These are phyloP conservation scores for Zalaria sp. DNA, from an alignment of 2,329 filamentous ascomycete species.

Conservation along the genomic window DNA sequence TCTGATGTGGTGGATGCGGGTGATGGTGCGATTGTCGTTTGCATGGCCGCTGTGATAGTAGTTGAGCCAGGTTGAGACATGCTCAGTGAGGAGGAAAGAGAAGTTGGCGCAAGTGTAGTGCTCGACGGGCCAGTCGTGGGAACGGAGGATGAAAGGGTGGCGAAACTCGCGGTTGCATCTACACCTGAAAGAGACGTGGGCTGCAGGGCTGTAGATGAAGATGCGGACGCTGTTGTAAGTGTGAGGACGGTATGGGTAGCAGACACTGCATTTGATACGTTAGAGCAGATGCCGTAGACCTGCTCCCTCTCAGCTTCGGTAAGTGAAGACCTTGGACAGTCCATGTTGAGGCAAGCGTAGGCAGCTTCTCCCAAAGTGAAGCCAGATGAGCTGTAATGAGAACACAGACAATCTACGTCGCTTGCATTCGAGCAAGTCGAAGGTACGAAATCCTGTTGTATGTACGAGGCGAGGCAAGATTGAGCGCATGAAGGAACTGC, in stretches of 20 bases:
- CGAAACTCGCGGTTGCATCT: background rate
- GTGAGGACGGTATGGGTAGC: slow-evolving; percentile 14
- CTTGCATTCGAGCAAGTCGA: slow-evolving; percentile 6
- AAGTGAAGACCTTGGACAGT: slow-evolving; percentile 7
- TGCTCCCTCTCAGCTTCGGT: slow-evolving; percentile 2
- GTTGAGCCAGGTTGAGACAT: background rate
- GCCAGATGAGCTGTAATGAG: slow-evolving; percentile 15
- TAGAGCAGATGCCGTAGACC: slow-evolving; percentile 15
- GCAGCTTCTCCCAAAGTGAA: slow-evolving; percentile 19
- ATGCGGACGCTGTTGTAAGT: slow-evolving; percentile 6
- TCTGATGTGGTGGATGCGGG: slow-evolving; percentile 1
- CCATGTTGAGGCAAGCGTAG: slow-evolving; percentile 5
- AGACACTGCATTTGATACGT: slow-evolving; percentile 9
- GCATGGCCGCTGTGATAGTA: background rate
- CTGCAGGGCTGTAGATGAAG: background rate
- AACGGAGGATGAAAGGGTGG: background rate
- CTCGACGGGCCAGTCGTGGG: background rate
- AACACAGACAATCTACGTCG: slow-evolving; percentile 16
- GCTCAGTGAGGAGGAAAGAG: background rate
- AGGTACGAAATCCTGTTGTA: slow-evolving; percentile 9
- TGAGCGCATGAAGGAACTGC: slow-evolving; percentile 16
- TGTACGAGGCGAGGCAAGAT: slow-evolving; percentile 12
- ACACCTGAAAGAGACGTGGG: background rate
- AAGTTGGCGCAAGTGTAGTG: background rate
- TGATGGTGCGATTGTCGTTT: background rate